A percentile compares a stretch with the other conserved stretches of the same genome.
Evolutionary conservation across 208 protist genomes (phyloP).

Genomic region (Trypanosoma grayi): DNA sequence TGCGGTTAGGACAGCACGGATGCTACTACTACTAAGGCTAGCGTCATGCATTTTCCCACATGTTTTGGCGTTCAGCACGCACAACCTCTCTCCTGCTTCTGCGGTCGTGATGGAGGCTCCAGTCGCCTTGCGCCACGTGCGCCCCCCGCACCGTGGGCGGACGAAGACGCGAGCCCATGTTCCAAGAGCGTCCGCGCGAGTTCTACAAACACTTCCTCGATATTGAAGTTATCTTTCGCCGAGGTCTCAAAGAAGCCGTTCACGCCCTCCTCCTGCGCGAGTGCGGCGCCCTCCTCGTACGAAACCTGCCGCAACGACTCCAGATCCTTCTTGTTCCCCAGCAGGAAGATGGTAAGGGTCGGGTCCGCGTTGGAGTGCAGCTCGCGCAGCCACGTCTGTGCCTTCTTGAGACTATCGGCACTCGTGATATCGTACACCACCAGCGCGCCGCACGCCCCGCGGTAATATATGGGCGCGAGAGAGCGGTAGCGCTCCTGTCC

Average conservation of each 20-base stretch:
- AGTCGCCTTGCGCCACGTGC: constrained; percentile 19
- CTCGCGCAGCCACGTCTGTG: constrained; percentile 97
- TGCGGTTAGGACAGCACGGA: too few relatives aligned
- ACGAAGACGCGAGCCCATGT: constrained; percentile 55
- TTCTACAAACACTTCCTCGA: constrained; percentile 83
- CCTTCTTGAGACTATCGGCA: constrained; percentile 91
- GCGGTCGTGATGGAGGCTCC: constrained; percentile 32
- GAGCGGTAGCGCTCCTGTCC: constrained; percentile 91
- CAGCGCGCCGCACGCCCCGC: constrained; percentile 88
- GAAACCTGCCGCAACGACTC: constrained; percentile 82
- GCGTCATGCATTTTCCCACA: constrained; percentile 8
- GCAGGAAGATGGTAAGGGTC: constrained; percentile 91
- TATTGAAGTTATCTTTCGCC: constrained; percentile 83
- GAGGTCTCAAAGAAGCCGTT: constrained; percentile 84
- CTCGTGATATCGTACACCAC: constrained; percentile 98
- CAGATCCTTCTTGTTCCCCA: constrained; percentile 97
- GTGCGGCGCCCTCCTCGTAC: constrained; percentile 59
- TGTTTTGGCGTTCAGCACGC: constrained; percentile 37
- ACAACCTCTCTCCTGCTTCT: constrained; percentile 24
- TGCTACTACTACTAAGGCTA: neutral
- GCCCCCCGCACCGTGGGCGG: constrained; percentile 7
- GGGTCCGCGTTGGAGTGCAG: constrained; percentile 88
- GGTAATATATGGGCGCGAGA: constrained; percentile 93
- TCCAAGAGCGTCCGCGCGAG: constrained; percentile 93
- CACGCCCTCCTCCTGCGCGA: constrained; percentile 72